phyloP scores from a whole-genome alignment of 2,329 filamentous ascomycete species.

The Mollisia scopiformis region DNA sequence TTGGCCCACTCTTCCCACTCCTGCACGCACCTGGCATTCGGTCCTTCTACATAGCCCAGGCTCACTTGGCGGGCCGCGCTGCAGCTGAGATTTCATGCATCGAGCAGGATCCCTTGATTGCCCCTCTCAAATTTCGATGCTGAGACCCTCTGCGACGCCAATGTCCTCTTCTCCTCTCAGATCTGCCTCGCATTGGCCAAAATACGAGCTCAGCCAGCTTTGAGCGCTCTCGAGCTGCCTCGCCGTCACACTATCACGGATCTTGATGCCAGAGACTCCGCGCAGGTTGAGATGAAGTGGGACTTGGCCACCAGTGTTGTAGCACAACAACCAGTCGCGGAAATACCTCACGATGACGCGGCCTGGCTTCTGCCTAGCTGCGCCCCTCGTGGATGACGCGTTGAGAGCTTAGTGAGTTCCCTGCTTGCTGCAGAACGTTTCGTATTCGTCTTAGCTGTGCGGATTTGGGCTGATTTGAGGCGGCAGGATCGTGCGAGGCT shows the following conservation, averaged over 20 bases:
- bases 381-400: slow-evolving; percentile 13
- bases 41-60: slow-evolving; percentile 16
- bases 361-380: slow-evolving; percentile 18
- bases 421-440: slow-evolving; percentile 10
- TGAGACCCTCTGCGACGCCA: slow-evolving; percentile 13
- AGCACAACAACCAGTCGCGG: slow-evolving; percentile 14
- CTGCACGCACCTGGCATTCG: slow-evolving; percentile 2
- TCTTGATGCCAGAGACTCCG: slow-evolving; percentile 3
- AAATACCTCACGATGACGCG: slow-evolving; percentile 19
- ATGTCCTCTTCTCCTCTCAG: slow-evolving; percentile 7
- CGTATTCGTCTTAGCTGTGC: slow-evolving; percentile 17
- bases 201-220: slow-evolving; percentile 19
- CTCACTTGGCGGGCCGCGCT: slow-evolving; percentile 15
- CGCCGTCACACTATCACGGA: slow-evolving; percentile 19
- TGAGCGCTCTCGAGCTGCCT: slow-evolving; percentile 19
- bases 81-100: slow-evolving; percentile 21
- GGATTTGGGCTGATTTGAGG: slow-evolving; percentile 17
- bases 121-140: slow-evolving; percentile 16
- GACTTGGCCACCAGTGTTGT: slow-evolving; percentile 1
- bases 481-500: slow-evolving; percentile 12
- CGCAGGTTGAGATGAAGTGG: slow-evolving; percentile 1
- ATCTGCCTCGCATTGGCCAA: slow-evolving; percentile 16
- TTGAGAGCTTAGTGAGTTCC: slow-evolving; percentile 13
- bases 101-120: slow-evolving; percentile 16
- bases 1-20: not conserved